Conservation (phyloP, 1,284 basidiomycete species). For the Flammula alnicola region DNA sequence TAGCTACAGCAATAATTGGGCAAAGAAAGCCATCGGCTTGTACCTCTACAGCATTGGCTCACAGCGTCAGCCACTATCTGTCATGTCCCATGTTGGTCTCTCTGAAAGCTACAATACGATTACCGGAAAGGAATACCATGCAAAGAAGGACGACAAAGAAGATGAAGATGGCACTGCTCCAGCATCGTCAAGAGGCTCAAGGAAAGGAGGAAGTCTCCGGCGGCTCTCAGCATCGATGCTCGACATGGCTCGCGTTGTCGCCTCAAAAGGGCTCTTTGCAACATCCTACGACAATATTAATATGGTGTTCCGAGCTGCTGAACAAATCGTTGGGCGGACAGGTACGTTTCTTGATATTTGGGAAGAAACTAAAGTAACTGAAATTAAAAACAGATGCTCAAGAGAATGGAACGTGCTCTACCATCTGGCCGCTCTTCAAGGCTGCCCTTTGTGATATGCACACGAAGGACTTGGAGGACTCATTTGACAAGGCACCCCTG, state of each 20-base stretch:
- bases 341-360: conserved; percentile 19
- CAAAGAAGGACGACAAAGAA: no score
- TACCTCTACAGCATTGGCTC: conserved; percentile 35
- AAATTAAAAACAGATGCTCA: conserved; percentile 17
- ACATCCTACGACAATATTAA: conserved; percentile 44
- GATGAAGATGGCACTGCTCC: neutral
- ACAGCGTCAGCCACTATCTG: conserved; percentile 13
- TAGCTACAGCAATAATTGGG: conserved; percentile 36
- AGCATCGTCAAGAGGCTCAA: no score
- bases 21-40: conserved; percentile 30
- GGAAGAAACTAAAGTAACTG: conserved; percentile 27
- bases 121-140: conserved; percentile 4
- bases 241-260: conserved; percentile 22
- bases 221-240: conserved; percentile 28
- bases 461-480: neutral
- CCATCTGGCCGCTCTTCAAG: conserved; percentile 14
- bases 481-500: conserved; percentile 4
- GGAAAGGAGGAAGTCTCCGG: conserved; percentile 19
- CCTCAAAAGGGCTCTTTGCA: conserved; percentile 20
- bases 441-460: conserved; percentile 19
- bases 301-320: conserved; percentile 31
- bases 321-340: conserved; percentile 38
- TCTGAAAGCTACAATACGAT: conserved; percentile 16
- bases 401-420: conserved; percentile 18
- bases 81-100: conserved; percentile 12